A percentile compares a stretch with the other conserved stretches of the same genome.
Evolutionary conservation across 192 early-diverging fungal species (phyloP).

Genomic region (Podila minutissima): DNA sequence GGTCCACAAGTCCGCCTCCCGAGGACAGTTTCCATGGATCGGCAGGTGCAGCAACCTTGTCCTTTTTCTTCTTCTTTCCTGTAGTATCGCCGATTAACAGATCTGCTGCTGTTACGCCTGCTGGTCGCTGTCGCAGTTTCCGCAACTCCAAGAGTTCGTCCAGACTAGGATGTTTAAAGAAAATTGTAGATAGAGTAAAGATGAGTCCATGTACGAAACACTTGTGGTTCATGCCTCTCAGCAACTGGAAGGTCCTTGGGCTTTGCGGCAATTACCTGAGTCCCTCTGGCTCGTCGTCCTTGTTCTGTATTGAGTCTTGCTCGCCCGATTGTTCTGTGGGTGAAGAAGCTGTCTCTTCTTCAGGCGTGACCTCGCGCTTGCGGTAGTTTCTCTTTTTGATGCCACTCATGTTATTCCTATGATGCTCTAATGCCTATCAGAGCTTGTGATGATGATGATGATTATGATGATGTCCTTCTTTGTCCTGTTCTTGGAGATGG

Average conservation of each 20-base stretch:
- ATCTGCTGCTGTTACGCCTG: slow-evolving; percentile 67
- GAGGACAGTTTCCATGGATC: slow-evolving; percentile 68
- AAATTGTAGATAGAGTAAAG: background rate
- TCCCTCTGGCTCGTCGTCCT: slow-evolving; percentile 32
- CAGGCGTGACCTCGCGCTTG: slow-evolving; percentile 36
- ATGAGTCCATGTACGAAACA: background rate
- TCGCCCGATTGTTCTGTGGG: slow-evolving; percentile 7
- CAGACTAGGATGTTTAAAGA: slow-evolving; percentile 20
- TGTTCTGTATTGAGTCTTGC: background rate
- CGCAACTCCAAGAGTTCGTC: slow-evolving; percentile 70
- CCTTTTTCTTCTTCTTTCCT: slow-evolving; percentile 61
- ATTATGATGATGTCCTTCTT: background rate
- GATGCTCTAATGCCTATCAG: no score
- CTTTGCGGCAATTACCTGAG: slow-evolving; percentile 20
- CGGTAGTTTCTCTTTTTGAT: slow-evolving; percentile 44
- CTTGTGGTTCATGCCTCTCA: background rate
- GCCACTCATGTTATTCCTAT: slow-evolving; percentile 17
- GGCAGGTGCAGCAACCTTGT: slow-evolving; percentile 52
- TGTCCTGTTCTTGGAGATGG: background rate
- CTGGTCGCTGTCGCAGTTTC: slow-evolving; percentile 61
- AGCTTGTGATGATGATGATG: background rate
- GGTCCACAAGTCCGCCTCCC: slow-evolving; percentile 63
- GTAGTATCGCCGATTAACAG: slow-evolving; percentile 63
- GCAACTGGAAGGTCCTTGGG: background rate
- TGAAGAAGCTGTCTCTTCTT: slow-evolving; percentile 4